Base-by-base conservation (phyloP, 2,329 filamentous ascomycete genomes). In the Microdochium bolleyi region DNA sequence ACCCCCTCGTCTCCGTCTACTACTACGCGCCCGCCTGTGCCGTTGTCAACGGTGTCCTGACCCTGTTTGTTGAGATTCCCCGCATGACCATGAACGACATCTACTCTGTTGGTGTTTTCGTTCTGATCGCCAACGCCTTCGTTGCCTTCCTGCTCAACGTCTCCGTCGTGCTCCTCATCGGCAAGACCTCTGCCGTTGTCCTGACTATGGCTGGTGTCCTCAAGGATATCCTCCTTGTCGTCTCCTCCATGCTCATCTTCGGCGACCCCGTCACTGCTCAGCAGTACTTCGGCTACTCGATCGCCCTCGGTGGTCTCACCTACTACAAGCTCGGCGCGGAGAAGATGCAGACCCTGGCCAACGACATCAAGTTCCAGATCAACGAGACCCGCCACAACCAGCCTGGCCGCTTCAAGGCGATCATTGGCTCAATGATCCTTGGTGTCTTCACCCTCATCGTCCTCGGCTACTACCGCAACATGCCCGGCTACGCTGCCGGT, bases 11-110 rank as follows among this genome's bases (percentile, higher is more conserved):
- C 56, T 89, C 88, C 30, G 79, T 95, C 22, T 95, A 95, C 78
- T 95, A 95, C 76, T 95, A 89, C 65, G 90, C 89, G 1, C 89
- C 89, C 4, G 84, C 90, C 49, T 95, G 89, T 70, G 87, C 88
- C 49, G 70, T 85, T 61, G 90, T 91, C 84, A 95, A 95, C 72
- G 74, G 86, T 53, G 60, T 86, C 37, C 82, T 89, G 32, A 83
- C 86, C 56, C 67, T 89, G 54, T 74, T 87, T 59, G 74, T 82
- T n/a, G 89, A 95, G 70, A 67, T 87, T 2, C 80, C 80, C 41
- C 73, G 64, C 38, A 82, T 92, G 69, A 75, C 80, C 49, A 75
- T 85, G 70, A 78, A 73, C 49, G 83, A 91, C 60, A 70, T 89
- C 57, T 75, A 81, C 63, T 76, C 76, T 24, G 67, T 88, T 7